Conservation (phyloP, 768 basidiomycete species). For the Chalciporus piperatus region DNA sequence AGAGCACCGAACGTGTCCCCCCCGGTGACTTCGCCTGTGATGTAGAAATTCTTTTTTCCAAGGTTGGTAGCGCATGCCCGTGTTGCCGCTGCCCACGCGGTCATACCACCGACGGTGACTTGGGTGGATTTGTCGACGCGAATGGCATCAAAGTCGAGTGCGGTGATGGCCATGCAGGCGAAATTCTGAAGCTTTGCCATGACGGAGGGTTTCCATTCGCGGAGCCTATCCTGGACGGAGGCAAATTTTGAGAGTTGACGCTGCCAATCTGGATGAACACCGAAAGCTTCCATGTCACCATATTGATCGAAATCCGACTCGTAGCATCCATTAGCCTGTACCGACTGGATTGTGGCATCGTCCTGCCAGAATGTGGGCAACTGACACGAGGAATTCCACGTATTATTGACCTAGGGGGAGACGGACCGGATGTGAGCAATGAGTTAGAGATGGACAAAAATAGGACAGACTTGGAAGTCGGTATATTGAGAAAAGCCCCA, state of each 20-base stretch:
- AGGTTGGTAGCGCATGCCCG: slow-evolving; percentile 68
- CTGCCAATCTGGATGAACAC: slow-evolving; percentile 92
- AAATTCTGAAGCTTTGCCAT: slow-evolving; percentile 76
- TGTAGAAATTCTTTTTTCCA: slow-evolving; percentile 86
- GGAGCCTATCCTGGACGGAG: slow-evolving; percentile 92
- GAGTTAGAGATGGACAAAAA: not conserved
- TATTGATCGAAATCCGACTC: slow-evolving; percentile 91
- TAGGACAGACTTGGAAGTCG: slow-evolving; percentile 64
- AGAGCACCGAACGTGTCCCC: slow-evolving; percentile 87
- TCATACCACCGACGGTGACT: slow-evolving; percentile 78
- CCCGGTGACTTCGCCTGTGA: slow-evolving; percentile 92
- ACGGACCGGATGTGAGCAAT: not conserved
- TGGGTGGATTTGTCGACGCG: slow-evolving; percentile 96
- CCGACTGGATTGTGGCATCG: slow-evolving; percentile 51
- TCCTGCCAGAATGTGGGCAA: slow-evolving; percentile 82
- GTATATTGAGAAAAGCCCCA: slow-evolving; percentile 86
- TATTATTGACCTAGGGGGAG: slow-evolving; percentile 53
- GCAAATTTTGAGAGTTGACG: slow-evolving; percentile 95
- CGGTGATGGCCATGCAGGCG: slow-evolving; percentile 82
- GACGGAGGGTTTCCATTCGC: slow-evolving; percentile 85
- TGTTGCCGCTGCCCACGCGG: slow-evolving; percentile 71
- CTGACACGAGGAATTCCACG: slow-evolving; percentile 68
- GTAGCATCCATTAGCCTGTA: slow-evolving; percentile 71
- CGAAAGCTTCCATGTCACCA: slow-evolving; percentile 96
- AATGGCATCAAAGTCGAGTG: slow-evolving; percentile 90